Conservation (phyloP, 2,329 filamentous ascomycete genomes). For the Fusarium sp. region DNA sequence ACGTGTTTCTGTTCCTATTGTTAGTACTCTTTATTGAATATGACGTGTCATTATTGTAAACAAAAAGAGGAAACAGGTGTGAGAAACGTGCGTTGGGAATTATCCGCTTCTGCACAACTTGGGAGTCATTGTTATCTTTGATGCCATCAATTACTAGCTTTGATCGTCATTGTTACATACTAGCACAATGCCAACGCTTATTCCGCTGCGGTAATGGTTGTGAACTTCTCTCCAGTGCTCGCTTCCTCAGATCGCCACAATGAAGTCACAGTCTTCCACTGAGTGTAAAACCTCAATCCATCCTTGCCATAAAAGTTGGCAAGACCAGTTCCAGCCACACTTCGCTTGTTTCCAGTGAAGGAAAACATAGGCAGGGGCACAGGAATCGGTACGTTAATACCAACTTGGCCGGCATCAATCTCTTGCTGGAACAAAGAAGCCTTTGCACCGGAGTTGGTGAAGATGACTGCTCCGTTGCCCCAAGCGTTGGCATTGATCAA, state of each 20-base stretch:
- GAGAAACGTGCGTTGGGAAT: neutral
- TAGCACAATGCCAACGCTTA: neutral
- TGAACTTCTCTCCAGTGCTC: neutral
- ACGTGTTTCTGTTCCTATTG: neutral
- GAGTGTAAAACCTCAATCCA: neutral
- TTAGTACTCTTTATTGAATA: neutral
- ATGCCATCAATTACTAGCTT: neutral
- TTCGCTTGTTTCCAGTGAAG: constrained; percentile 66
- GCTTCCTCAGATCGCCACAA: neutral
- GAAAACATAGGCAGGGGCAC: constrained; percentile 70
- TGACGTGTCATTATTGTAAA: neutral
- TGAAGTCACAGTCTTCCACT: constrained; percentile 4
- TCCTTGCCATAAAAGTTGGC: constrained; percentile 6
- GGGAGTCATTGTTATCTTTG: neutral
- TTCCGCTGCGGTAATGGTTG: neutral
- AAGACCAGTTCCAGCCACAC: neutral
- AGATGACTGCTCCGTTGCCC: constrained; percentile 81
- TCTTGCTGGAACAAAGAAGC: constrained; percentile 75
- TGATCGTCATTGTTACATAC: neutral
- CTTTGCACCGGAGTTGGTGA: constrained; percentile 74
- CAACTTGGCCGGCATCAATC: constrained; percentile 81
- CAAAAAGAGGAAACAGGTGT: neutral
- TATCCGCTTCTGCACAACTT: neutral
- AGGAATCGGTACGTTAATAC: constrained; percentile 78
- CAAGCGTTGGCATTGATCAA: constrained; percentile 83